A percentile compares a stretch with the other conserved stretches of the same genome.
These are phyloP conservation scores for Arthrobotrys conoides DNA, from an alignment of 2,329 filamentous ascomycete genomes.

Conservation along the genomic window DNA sequence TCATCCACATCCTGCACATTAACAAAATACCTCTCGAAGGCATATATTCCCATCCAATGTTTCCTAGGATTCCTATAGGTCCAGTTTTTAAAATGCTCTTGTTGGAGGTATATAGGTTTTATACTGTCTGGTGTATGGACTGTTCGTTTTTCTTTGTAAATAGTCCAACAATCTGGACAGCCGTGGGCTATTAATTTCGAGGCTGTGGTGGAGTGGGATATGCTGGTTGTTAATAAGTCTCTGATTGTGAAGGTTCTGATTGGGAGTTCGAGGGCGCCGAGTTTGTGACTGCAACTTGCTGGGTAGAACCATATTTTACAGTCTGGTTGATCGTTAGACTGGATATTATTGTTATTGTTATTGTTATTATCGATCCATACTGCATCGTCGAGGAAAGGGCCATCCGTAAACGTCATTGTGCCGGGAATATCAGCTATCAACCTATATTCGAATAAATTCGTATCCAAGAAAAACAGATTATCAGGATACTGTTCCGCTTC, in stretches of 20 bases:
- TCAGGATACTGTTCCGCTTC: slow-evolving; percentile 17
- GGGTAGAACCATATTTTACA: slow-evolving; percentile 30
- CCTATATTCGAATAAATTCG: neutral
- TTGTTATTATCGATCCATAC: slow-evolving; percentile 21
- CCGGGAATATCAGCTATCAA: slow-evolving; percentile 10
- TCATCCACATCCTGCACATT: slow-evolving; percentile 24
- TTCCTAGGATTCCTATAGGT: slow-evolving; percentile 9
- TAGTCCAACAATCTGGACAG: slow-evolving; percentile 17
- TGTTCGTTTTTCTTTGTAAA: neutral
- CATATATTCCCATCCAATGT: slow-evolving; percentile 18
- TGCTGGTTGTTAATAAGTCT: slow-evolving; percentile 11
- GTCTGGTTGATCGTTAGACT: neutral
- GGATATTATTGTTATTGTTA: neutral
- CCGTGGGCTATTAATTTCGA: neutral
- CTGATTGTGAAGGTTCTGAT: slow-evolving; percentile 13
- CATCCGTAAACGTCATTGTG: slow-evolving; percentile 30
- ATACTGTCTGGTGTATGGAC: neutral
- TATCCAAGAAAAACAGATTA: slow-evolving; percentile 8
- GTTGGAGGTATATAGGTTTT: slow-evolving; percentile 15
- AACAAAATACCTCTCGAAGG: slow-evolving; percentile 31
- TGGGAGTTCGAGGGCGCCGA: neutral
- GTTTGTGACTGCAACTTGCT: slow-evolving; percentile 11
- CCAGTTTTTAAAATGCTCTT: slow-evolving; percentile 1
- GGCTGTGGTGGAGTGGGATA: neutral
- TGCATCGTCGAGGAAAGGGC: slow-evolving; percentile 35